Evolutionary conservation across 23 red algal species (phyloP).

Genomic region (Pyropia yezoensis): DNA sequence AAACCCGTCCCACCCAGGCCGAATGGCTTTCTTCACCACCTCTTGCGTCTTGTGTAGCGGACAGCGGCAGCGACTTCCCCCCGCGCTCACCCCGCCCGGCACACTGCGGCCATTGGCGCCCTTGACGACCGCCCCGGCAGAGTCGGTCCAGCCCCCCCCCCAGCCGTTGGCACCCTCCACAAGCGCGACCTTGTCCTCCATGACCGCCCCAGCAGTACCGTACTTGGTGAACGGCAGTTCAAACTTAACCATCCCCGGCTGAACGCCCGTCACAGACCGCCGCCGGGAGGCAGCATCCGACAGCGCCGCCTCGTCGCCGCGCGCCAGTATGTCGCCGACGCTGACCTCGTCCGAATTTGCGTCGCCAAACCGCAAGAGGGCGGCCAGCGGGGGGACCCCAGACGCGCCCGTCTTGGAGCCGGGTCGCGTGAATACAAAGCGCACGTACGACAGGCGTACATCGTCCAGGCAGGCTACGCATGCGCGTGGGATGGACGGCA

Average conservation of each 20-base stretch:
- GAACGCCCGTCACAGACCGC: neutral
- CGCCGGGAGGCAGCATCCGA: too few species aligned
- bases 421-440: slow-evolving; percentile 38
- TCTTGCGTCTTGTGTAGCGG: too few species aligned
- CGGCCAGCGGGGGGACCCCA: slow-evolving; percentile 36
- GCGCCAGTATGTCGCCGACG: too few species aligned
- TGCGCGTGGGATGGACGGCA: slow-evolving; percentile 43
- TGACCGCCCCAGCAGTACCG: slow-evolving; percentile 24
- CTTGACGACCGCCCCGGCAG: slow-evolving; percentile 28
- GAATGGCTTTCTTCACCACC: too few species aligned
- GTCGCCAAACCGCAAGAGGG: slow-evolving; percentile 9
- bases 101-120: too few species aligned
- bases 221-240: slow-evolving; percentile 61
- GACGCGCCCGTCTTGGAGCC: slow-evolving; percentile 46
- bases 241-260: slow-evolving; percentile 24
- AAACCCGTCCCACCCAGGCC: too few species aligned
- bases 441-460: slow-evolving; percentile 37
- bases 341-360: too few species aligned
- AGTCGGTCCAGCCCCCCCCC: slow-evolving; percentile 29
- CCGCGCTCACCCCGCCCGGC: too few species aligned
- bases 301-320: too few species aligned
- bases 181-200: slow-evolving; percentile 52
- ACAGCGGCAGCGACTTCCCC: too few species aligned
- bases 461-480: slow-evolving; percentile 29
- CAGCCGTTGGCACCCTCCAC: slow-evolving; percentile 27